A percentile compares a stretch with the other conserved stretches of the same genome.
Evolutionary conservation across 2,329 filamentous ascomycete species (phyloP).

Genomic region (Karstenula rhodostoma): DNA sequence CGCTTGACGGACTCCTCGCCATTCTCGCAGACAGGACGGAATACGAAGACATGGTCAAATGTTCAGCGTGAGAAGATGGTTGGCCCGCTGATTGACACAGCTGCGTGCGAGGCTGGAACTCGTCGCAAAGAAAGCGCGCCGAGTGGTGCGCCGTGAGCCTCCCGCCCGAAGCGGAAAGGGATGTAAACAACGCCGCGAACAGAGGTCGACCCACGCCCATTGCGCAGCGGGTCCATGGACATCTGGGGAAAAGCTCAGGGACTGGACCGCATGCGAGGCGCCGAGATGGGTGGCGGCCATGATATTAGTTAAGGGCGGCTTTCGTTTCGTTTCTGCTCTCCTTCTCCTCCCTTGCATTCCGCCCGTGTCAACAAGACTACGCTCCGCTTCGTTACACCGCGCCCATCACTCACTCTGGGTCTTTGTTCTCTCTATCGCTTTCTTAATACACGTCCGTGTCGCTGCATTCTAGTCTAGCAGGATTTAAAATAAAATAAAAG

Average conservation of each 20-base stretch:
- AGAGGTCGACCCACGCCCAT: background rate
- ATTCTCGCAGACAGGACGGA: no score
- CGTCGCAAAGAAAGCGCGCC: background rate
- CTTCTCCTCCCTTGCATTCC: background rate
- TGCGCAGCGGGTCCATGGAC: background rate
- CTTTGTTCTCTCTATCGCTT: slow-evolving; percentile 10
- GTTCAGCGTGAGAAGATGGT: background rate
- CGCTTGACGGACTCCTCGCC: no score
- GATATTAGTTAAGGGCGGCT: background rate
- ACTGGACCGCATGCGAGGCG: background rate
- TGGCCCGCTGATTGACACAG: background rate
- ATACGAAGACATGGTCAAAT: background rate
- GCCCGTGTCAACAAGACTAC: background rate
- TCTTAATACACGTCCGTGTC: background rate
- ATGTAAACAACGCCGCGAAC: background rate
- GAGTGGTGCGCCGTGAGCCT: background rate
- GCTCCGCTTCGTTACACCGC: background rate
- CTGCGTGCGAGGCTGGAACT: background rate
- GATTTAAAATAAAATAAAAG: background rate
- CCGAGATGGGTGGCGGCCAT: background rate
- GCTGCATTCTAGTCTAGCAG: background rate
- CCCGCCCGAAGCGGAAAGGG: background rate
- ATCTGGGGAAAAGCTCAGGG: background rate
- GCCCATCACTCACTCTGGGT: slow-evolving; percentile 38
- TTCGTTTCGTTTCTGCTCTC: background rate